Conservation (phyloP, 495 filamentous ascomycete species). For the Neurospora africana region DNA sequence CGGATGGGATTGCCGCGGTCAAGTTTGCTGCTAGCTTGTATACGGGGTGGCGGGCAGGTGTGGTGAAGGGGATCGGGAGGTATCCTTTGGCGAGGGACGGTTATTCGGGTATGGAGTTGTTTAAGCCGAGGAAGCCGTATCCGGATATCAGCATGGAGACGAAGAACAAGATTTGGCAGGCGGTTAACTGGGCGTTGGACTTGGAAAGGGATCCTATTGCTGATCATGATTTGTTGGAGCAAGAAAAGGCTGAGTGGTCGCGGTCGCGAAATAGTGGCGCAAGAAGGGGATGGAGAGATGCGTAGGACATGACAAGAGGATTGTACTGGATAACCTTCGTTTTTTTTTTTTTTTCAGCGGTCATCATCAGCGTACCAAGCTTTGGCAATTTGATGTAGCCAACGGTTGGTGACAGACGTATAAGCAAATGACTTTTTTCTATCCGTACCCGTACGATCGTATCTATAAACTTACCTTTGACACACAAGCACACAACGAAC, state of each 20-base stretch:
- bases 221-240: neutral
- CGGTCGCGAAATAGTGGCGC: neutral
- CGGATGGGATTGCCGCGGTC: conserved; percentile 47
- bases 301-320: neutral
- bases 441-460: neutral
- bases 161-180: conserved; percentile 36
- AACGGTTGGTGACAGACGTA: neutral
- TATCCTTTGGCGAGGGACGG: neutral
- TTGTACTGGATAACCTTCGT: neutral
- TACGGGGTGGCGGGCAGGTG: conserved; percentile 44
- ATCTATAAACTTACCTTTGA: neutral
- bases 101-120: conserved; percentile 36
- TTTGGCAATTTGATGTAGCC: neutral
- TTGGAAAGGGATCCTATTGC: conserved; percentile 25
- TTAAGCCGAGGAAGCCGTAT: conserved; percentile 51
- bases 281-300: neutral
- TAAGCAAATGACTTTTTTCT: neutral
- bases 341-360: neutral
- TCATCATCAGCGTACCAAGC: neutral
- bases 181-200: conserved; percentile 40
- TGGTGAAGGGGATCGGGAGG: conserved; percentile 20
- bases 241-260: neutral
- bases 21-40: conserved; percentile 53
- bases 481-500: neutral
- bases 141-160: conserved; percentile 35